Base-by-base conservation (phyloP, 371 early-diverging fungal species). In the Mucor plumbeus region DNA sequence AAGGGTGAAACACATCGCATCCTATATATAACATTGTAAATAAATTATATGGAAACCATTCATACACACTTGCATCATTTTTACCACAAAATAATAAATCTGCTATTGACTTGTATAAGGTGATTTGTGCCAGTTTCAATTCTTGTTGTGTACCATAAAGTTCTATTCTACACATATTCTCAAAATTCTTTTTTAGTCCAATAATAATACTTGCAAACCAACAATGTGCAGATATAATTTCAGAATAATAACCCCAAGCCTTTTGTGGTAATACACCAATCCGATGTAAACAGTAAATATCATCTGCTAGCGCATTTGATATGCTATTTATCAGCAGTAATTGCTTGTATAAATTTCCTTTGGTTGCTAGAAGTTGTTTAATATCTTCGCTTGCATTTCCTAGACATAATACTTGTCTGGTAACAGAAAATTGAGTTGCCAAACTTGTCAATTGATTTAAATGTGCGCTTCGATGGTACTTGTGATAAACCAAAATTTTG, bases 351-450 rank as follows among this genome's bases (percentile, higher is more conserved):
- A 19, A 21, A 5, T 10, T 15, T 60, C 26, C 38, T 21, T 40
- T 59, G 40, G 21, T 19, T 38, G 39, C 21, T 17, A 50, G 21
- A 7, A 50, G 50, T 13, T 50, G 50, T 13, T 64, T 55, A 72
- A 85, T 50, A 15, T 92, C 90, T 17, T 87, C 89, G 26, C 91
- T 70, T 59, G 76, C 82, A 68, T 90, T 89, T 41, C 82, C 84
- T 7, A 92, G 76, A 15, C 94, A 85, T 33, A 94, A 72, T 38
- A 91, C 79, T 72, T 92, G 92, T 38, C 94, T 84, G 0, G 91
- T 85, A 40, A 83, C 81, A 9, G 92, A 91, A 58, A 94, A 85
- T 31, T 90, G 84, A 26, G 88, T 83, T 13, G 88, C 84, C 53
- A 90, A 72, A 41, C 82, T 72, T 15, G 78, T 69, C 68, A 87